phyloP scores from a whole-genome alignment of 1,139 yeast species.

The Blastobotrys raffinosifermentans region DNA sequence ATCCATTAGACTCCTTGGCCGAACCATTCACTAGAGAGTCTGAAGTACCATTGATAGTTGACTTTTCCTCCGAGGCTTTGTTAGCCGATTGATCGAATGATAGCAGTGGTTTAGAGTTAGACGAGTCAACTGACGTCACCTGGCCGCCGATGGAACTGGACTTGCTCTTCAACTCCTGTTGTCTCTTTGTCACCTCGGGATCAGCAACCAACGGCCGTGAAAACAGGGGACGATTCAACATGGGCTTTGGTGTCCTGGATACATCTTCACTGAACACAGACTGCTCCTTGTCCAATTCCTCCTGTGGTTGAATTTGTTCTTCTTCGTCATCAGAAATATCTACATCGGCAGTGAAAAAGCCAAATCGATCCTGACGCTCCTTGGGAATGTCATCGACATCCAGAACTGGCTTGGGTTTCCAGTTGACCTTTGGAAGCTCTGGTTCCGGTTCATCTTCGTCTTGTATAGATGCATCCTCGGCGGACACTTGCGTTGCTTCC shows the following conservation, averaged over 20 bases:
- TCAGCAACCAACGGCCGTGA: constrained; percentile 7
- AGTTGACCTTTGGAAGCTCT: constrained; percentile 16
- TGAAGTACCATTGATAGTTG: no score
- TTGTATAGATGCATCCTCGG: not conserved
- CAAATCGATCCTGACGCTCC: constrained; percentile 25
- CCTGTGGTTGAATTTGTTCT: constrained; percentile 4
- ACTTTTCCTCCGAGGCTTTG: no score
- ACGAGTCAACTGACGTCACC: constrained; percentile 1
- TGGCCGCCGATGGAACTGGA: not conserved
- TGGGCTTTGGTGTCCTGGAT: not conserved
- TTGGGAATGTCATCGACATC: constrained; percentile 23
- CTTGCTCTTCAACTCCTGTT: constrained; percentile 8
- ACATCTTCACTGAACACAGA: constrained; percentile 1
- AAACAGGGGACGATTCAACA: constrained; percentile 1
- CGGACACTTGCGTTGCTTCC: not conserved
- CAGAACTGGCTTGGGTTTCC: constrained; percentile 22
- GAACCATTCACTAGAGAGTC: no score
- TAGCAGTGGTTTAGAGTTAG: no score
- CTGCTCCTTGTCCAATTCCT: not conserved
- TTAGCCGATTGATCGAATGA: no score
- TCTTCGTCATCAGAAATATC: constrained; percentile 25
- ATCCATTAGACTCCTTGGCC: no score
- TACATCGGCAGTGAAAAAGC: constrained; percentile 27
- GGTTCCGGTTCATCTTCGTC: not conserved
- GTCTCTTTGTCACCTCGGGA: constrained; percentile 8